Conservation (phyloP, 1,139 yeast species). For the Geotrichum reessii region DNA sequence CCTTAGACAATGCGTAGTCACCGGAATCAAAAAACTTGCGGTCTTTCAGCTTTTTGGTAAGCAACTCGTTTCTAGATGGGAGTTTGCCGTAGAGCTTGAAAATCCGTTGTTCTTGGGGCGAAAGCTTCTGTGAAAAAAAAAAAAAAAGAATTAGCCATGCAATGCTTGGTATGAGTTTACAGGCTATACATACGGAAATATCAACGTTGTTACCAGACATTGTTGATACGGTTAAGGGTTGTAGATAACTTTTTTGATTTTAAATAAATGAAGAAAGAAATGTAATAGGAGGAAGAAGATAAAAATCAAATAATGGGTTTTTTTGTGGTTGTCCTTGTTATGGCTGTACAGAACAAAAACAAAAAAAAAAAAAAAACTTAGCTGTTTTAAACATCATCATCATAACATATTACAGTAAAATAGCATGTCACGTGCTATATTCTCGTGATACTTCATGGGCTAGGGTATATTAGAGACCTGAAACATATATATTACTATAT, state of each 20-base stretch:
- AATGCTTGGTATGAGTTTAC: neutral
- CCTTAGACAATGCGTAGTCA: conserved; percentile 90
- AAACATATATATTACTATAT: too few relatives aligned
- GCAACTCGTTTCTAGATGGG: conserved; percentile 78
- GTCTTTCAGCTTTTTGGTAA: conserved; percentile 65
- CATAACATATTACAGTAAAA: neutral
- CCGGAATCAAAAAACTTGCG: conserved; percentile 95
- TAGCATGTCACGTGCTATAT: neutral
- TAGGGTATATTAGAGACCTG: neutral
- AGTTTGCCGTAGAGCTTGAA: conserved; percentile 81
- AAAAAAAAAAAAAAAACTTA: neutral
- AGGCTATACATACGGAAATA: neutral
- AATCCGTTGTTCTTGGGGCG: conserved; percentile 41
- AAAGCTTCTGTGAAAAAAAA: conserved; percentile 16
- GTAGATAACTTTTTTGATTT: neutral
- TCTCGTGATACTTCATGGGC: neutral
- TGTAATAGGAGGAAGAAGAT: neutral
- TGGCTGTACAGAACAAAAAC: neutral
- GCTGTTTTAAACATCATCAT: neutral
- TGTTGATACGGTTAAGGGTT: neutral
- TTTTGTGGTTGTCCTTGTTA: neutral
- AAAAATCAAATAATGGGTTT: neutral
- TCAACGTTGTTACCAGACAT: neutral
- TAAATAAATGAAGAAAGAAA: neutral
- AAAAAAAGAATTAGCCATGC: neutral